Base-by-base conservation (phyloP, 371 early-diverging fungal species). In the Mortierella sp. region DNA sequence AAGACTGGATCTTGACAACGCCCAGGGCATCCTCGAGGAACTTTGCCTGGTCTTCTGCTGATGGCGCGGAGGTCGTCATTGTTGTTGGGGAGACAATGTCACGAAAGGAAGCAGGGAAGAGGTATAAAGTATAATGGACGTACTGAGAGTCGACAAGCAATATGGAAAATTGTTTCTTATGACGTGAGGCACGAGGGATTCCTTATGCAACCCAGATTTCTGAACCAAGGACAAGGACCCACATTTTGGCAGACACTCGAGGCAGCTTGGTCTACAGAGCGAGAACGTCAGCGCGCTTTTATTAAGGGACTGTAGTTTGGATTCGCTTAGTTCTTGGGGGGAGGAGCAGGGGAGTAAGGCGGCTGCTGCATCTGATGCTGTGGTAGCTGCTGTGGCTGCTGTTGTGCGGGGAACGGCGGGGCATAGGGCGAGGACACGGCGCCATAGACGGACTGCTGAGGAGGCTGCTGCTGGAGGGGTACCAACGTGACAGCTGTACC, bases 1-100 rank as follows among this genome's bases (percentile, higher is more conserved):
- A 90, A n/a, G 92, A 87, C 72, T 97, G 95, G 23, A 92, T 85
- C 80, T 94, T 95, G 79, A 95, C 94, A 3, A 93, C 90, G 65
- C 82, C 84, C 42, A 95, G 78, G 24, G 94, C 91, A 42, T 95
- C 95, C 63, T 94, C 94, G 32, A 96, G 84, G 49, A 93, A 80
- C 73, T 91, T 92, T 42, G 81, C 79, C 83, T 96, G 96, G 81
- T 93, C 92, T 66, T 92, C 94, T 19, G 79, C 70, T 28, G 83
- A 64, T 44, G 72, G 69, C 42, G 69, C 50, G 28, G 65, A 23
- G 15, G 71, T 47, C 30, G 67, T 50, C 65, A 66, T 63, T n/a
- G 54, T 7, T 50, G 28, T n/a, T n/a, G n/a, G n/a, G n/a, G n/a
- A n/a, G n/a, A n/a, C n/a, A n/a, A n/a, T n/a, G n/a, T n/a, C n/a